These are phyloP conservation scores for Alternaria postmessia DNA, from an alignment of 2,329 filamentous ascomycete genomes.

Conservation along the genomic window DNA sequence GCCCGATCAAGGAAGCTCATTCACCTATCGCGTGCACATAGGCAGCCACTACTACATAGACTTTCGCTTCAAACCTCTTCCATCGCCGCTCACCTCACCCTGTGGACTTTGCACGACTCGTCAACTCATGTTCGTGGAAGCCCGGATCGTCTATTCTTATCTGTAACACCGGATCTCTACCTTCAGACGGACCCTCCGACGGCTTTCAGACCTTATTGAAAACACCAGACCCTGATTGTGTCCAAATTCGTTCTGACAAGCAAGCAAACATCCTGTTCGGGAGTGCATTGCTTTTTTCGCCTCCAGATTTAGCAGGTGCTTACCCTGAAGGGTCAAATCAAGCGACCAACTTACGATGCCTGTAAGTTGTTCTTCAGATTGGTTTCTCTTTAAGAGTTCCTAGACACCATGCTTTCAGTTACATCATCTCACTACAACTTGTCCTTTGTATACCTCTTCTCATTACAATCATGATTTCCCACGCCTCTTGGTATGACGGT, in stretches of 20 bases:
- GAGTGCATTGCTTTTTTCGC: slow-evolving; percentile 13
- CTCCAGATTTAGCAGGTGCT: slow-evolving; percentile 22
- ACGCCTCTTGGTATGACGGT: slow-evolving; percentile 8
- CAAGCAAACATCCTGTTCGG: slow-evolving; percentile 15
- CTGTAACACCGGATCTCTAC: slow-evolving; percentile 35
- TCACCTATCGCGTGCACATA: slow-evolving; percentile 22
- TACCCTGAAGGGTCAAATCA: slow-evolving; percentile 8
- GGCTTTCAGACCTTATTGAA: slow-evolving; percentile 27
- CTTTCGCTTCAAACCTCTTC: background rate
- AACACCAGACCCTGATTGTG: slow-evolving; percentile 16
- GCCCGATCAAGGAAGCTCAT: slow-evolving; percentile 30
- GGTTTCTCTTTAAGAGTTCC: slow-evolving; percentile 15
- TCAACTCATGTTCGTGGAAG: slow-evolving; percentile 1
- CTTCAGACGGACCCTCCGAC: slow-evolving; percentile 12
- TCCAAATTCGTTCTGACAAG: slow-evolving; percentile 5
- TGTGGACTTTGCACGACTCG: background rate
- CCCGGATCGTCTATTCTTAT: slow-evolving; percentile 19
- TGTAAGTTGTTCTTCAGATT: slow-evolving; percentile 31
- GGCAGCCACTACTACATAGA: background rate
- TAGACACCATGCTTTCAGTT: slow-evolving; percentile 3
- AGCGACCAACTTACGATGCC: slow-evolving; percentile 33
- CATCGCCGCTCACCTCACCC: background rate
- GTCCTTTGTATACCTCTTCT: background rate
- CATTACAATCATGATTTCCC: slow-evolving; percentile 20
- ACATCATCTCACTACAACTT: background rate